phyloP scores from a whole-genome alignment of 805 yeast species.

The Lachancea nothofagi region DNA sequence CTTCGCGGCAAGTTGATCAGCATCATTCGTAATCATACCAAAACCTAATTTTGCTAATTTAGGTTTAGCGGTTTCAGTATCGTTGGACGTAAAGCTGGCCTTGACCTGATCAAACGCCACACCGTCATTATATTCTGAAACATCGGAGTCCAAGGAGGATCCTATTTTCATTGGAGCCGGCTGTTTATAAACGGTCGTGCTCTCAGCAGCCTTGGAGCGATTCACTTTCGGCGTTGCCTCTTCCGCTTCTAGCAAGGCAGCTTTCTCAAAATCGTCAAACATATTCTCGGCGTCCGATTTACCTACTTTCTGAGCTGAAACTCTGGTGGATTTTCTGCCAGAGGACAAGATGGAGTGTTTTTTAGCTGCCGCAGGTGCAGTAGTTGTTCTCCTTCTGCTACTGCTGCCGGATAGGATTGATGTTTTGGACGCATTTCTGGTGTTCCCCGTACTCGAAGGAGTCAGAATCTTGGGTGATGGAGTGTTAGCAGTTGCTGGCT shows the following conservation, averaged over 20 bases:
- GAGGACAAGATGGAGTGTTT: slow-evolving; percentile 46
- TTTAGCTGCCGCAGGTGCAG: slow-evolving; percentile 27
- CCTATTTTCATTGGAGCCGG: slow-evolving; percentile 37
- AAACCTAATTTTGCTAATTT: slow-evolving; percentile 80
- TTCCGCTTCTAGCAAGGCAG: slow-evolving; percentile 78
- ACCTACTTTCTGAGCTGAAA: slow-evolving; percentile 53
- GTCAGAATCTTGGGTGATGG: slow-evolving; percentile 24
- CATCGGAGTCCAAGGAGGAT: slow-evolving; percentile 28
- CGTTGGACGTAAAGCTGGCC: slow-evolving; percentile 15
- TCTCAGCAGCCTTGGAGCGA: neutral
- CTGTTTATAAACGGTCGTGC: slow-evolving; percentile 18
- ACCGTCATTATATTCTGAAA: slow-evolving; percentile 14
- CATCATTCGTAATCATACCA: slow-evolving; percentile 73
- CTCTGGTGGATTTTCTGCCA: slow-evolving; percentile 50
- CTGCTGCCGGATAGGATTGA: slow-evolving; percentile 26
- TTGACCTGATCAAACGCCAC: slow-evolving; percentile 12
- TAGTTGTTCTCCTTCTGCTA: slow-evolving; percentile 28
- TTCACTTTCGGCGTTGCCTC: slow-evolving; percentile 32
- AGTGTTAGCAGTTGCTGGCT: slow-evolving; percentile 48
- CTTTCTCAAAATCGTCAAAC: slow-evolving; percentile 63
- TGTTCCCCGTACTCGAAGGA: slow-evolving; percentile 20
- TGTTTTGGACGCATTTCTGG: slow-evolving; percentile 17
- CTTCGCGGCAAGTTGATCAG: slow-evolving; percentile 41
- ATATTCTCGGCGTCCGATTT: slow-evolving; percentile 44
- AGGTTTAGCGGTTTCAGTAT: slow-evolving; percentile 51